phyloP scores from a whole-genome alignment of 2,329 filamentous ascomycete species.

The Venturia nashicola region DNA sequence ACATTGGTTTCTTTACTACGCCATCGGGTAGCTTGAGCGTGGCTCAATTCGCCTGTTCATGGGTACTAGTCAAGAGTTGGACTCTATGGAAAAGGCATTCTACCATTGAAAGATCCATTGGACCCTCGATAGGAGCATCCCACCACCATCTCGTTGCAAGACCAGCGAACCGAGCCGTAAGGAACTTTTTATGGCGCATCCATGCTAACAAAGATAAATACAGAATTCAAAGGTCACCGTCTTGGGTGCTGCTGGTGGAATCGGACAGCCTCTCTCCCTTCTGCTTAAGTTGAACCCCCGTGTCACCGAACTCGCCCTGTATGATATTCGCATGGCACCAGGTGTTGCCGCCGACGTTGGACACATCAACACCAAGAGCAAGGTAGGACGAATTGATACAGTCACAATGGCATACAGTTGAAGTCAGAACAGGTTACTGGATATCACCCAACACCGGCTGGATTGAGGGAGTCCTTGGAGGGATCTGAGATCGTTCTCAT shows the following conservation, averaged over 20 bases:
- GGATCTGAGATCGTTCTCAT: constrained; percentile 91
- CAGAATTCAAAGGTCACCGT: constrained; percentile 96
- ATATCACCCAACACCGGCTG: constrained; percentile 65
- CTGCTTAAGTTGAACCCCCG: constrained; percentile 97
- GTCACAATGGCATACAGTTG: constrained; percentile 9
- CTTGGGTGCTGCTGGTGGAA: constrained; percentile 92
- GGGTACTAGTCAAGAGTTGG: background rate
- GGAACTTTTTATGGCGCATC: background rate
- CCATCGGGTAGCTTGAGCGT: background rate
- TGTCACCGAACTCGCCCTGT: constrained; percentile 87
- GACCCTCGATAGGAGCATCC: background rate
- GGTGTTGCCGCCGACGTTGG: constrained; percentile 97
- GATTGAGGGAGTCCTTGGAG: constrained; percentile 69
- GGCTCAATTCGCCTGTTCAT: background rate
- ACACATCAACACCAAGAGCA: constrained; percentile 99
- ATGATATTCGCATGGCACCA: constrained; percentile 90
- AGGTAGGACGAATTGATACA: constrained; percentile 24
- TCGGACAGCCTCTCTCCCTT: constrained; percentile 94
- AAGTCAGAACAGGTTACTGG: constrained; percentile 55
- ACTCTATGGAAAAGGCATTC: background rate
- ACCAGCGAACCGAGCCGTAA: background rate
- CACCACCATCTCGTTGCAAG: background rate
- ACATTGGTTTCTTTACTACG: background rate
- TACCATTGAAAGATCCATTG: background rate
- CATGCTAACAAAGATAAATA: constrained; percentile 16